Evolutionary conservation across 1,284 basidiomycete genomes (phyloP), one percentile per base, ranked within the genome.

Genomic region (Golubevia pallescens): DNA sequence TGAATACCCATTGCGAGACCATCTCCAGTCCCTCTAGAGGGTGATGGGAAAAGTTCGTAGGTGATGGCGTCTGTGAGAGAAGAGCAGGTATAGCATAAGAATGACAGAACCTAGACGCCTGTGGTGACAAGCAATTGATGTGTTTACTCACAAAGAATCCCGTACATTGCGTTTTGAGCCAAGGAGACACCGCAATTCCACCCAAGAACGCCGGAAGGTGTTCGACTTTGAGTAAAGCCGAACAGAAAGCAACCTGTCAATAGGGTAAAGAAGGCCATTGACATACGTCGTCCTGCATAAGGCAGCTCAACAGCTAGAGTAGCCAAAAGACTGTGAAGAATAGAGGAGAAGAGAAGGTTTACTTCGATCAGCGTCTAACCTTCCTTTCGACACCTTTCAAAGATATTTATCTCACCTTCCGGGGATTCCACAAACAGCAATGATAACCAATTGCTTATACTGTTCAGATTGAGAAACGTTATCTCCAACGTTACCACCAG

Each of bases 41-140:
- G 90, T 7, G 91, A 89, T 0, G 91, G 91, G 80, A 92, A 92
- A 7, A 92, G 87, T 80, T 92, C 91, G 19, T 90, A 90, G 0
- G n/a, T n/a, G n/a, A n/a, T n/a, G n/a, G n/a, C n/a, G n/a, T n/a
- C n/a, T 28, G 28, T 28, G 28, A 28, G 28, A 28, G 28, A 28
- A 28, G 28, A 28, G 28, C 28, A 28, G 28, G 28, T 28, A 28
- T 28, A 28, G 28, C 28, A 28, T 28, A 28, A 28, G 28, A 28
- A 28, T 28, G 28, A 28, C 28, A 28, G 28, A 28, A 28, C 28
- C 28, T 28, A 28, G 28, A 28, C 28, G 28, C 28, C 28, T 28
- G 28, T 28, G 28, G 28, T 28, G 28, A 28, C 28, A 28, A 28
- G 62, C 19, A 23, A 52, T 56, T 68, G 65, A 20, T 57, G 57